phyloP scores from a whole-genome alignment of 2,329 filamentous ascomycete species.

The Fusarium continuum region DNA sequence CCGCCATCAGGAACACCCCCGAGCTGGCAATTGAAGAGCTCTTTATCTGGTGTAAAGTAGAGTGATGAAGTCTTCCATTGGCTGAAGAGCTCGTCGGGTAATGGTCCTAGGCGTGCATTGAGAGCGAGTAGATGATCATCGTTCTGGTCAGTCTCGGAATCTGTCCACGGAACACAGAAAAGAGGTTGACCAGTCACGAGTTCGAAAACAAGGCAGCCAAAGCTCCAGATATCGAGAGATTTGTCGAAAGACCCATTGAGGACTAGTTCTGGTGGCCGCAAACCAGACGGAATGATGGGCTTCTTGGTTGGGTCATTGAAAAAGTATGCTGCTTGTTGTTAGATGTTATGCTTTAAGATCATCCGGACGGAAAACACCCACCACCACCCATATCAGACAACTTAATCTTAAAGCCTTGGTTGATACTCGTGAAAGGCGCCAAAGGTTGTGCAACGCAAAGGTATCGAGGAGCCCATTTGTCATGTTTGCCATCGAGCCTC shows the following conservation, averaged over 20 bases:
- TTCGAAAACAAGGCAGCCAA: constrained; percentile 25
- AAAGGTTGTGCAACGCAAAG: constrained; percentile 11
- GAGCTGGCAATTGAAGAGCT: constrained; percentile 10
- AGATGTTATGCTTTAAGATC: neutral
- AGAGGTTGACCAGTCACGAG: constrained; percentile 10
- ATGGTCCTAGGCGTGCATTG: neutral
- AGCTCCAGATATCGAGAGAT: constrained; percentile 23
- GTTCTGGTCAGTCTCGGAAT: neutral
- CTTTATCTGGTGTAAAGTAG: constrained; percentile 4
- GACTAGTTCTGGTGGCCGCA: constrained; percentile 17
- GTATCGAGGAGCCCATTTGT: constrained; percentile 16
- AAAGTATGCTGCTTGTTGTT: constrained; percentile 6
- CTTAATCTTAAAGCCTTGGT: neutral
- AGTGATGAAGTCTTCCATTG: constrained; percentile 2
- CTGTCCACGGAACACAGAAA: neutral
- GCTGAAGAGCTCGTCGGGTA: neutral
- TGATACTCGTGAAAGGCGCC: neutral
- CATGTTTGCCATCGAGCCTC: constrained; percentile 13
- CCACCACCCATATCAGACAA: constrained; percentile 23
- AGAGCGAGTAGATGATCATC: constrained; percentile 2
- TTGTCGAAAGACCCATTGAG: neutral
- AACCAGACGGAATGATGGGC: neutral
- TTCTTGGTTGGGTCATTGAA: neutral
- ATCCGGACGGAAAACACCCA: neutral
- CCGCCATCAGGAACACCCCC: neutral